Evolutionary conservation across 2,329 filamentous ascomycete genomes (phyloP), one percentile per base, ranked within the genome.

Genomic region (Microsporum canis): DNA sequence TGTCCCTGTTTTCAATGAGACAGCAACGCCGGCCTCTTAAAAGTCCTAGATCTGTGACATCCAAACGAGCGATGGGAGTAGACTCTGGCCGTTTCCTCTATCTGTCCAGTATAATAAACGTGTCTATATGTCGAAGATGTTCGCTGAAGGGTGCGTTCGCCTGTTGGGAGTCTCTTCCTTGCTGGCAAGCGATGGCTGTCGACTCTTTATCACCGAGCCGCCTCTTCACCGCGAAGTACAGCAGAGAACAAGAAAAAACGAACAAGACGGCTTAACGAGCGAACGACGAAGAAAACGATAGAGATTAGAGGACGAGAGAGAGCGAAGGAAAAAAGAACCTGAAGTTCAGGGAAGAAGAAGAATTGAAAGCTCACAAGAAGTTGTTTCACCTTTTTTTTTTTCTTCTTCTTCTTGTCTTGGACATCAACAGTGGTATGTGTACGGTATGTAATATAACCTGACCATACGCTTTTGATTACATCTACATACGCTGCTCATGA

Each of bases 11-110:
- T 36, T 23, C 17, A 23, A 23, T 41, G 38, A 38, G 33, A 38
- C 38, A 57, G 23, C 55, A 41, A 12, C 17, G 55, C 38, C 23
- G 55, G 55, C 34, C 51, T 38, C 51, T 8, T 34, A 2, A 34
- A 14, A 38, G 33, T 39, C 31, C 33, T 57, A 57, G 33, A n/a
- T 39, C 55, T 39, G 55, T 36, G 55, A 39, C 55, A 57, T 57
- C 55, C 33, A 57, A 57, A 29, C 55, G 55, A 38, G 55, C n/a
- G 55, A 57, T n/a, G n/a, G 38, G 34, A 29, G 34, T 57, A 57
- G 33, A 51, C 27, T 33, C 51, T 36, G 39, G 2, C 39, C 3
- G 39, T 43, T 2, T 17, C 5, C 39, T 43, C 39, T 43, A n/a
- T n/a, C 39, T 14, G 12, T n/a, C 10, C 14, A n/a, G 5, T 43